A percentile compares a stretch with the other conserved stretches of the same genome.
These are phyloP conservation scores for Moniliella sp. DNA, from an alignment of 1,284 basidiomycete genomes.

Conservation along the genomic window DNA sequence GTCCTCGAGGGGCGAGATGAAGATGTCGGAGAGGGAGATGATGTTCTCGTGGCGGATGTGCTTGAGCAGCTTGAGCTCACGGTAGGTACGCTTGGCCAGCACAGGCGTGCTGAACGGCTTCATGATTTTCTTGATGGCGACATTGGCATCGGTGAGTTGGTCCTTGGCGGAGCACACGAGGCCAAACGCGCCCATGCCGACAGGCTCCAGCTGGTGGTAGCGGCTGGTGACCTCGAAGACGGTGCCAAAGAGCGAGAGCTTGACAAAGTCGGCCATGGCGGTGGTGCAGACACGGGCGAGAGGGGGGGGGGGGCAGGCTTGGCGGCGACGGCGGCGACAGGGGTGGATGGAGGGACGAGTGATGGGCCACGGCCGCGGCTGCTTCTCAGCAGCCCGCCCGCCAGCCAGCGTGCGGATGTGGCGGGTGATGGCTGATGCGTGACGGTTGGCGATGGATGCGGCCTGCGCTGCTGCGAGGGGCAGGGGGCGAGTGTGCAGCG, in stretches of 20 bases:
- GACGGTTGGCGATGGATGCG: too few relatives aligned
- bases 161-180: constrained; percentile 67
- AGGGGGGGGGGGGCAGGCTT: too few relatives aligned
- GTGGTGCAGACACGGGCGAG: too few relatives aligned
- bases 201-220: constrained; percentile 98
- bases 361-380: too few relatives aligned
- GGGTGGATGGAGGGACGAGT: too few relatives aligned
- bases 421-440: too few relatives aligned
- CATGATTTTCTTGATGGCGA: constrained; percentile 98
- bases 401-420: too few relatives aligned
- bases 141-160: constrained; percentile 75
- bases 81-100: constrained; percentile 83
- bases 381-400: too few relatives aligned
- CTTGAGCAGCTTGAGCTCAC: constrained; percentile 93
- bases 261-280: constrained; percentile 52
- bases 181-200: constrained; percentile 68
- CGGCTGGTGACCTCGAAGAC: constrained; percentile 61
- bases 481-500: too few relatives aligned
- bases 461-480: too few relatives aligned
- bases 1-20: constrained; percentile 93
- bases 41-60: constrained; percentile 98
- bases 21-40: constrained; percentile 93
- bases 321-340: too few relatives aligned
- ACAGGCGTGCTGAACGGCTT: constrained; percentile 93
- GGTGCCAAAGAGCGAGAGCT: constrained; percentile 83